A percentile compares a stretch with the other conserved stretches of the same genome.
phyloP scores from a whole-genome alignment of 345 rosid species.

The Alliaria petiolata region DNA sequence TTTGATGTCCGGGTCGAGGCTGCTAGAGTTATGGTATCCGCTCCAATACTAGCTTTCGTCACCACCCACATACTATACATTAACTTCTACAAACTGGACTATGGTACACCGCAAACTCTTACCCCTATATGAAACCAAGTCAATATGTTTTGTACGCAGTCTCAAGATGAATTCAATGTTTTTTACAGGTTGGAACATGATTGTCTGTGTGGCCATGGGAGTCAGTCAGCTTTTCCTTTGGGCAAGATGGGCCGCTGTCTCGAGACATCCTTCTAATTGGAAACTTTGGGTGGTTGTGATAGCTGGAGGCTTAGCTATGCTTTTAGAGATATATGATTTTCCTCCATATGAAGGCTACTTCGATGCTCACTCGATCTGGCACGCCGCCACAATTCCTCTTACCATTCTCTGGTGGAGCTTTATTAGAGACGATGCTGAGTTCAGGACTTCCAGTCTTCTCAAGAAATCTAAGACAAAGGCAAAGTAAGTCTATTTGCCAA shows the following conservation, averaged over 20 bases:
- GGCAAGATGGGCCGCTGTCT: constrained; percentile 61
- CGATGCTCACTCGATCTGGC: constrained; percentile 81
- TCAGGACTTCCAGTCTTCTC: constrained; percentile 41
- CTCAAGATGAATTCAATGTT: neutral
- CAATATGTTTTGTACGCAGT: neutral
- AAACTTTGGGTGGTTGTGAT: constrained; percentile 63
- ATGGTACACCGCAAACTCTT: constrained; percentile 38
- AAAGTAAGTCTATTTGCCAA: constrained; percentile 7
- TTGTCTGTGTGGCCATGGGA: constrained; percentile 56
- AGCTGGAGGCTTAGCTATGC: constrained; percentile 63
- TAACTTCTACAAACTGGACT: constrained; percentile 55
- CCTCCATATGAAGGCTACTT: constrained; percentile 60
- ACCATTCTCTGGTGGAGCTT: constrained; percentile 79
- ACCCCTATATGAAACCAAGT: neutral
- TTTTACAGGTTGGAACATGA: constrained; percentile 63
- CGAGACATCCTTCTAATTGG: constrained; percentile 59
- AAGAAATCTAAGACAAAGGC: constrained; percentile 42
- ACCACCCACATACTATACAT: constrained; percentile 71
- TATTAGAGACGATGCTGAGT: constrained; percentile 58
- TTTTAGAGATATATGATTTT: constrained; percentile 70
- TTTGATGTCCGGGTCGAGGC: constrained; percentile 65
- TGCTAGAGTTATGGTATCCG: constrained; percentile 67
- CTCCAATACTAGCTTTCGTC: constrained; percentile 65
- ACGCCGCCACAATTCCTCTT: constrained; percentile 54
- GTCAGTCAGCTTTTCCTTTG: constrained; percentile 58